Conservation (phyloP, 306 rosid genomes). For the Lathyrus aphaca region DNA sequence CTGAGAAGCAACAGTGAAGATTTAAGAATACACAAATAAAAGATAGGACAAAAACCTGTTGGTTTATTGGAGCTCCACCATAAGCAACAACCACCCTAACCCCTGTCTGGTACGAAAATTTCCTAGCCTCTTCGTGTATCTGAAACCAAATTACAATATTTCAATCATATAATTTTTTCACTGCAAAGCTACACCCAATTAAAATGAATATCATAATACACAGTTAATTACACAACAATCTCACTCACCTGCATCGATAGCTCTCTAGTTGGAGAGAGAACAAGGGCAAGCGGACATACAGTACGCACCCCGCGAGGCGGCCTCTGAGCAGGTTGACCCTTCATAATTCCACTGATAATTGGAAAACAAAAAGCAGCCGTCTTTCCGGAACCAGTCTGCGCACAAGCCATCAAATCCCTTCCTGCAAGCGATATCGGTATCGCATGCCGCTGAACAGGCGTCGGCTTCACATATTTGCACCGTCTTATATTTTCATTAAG, state of each 20-base stretch:
- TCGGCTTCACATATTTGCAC: slow-evolving; percentile 85
- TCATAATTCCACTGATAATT: slow-evolving; percentile 85
- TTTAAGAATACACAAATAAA: background rate
- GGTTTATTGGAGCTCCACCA: slow-evolving; percentile 90
- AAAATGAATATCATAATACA: background rate
- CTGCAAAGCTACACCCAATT: slow-evolving; percentile 19
- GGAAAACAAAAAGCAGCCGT: slow-evolving; percentile 96
- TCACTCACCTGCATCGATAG: slow-evolving; percentile 86
- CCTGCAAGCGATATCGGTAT: slow-evolving; percentile 84
- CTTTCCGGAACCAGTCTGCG: slow-evolving; percentile 93
- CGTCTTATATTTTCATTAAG: slow-evolving; percentile 73
- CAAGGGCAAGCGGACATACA: slow-evolving; percentile 82
- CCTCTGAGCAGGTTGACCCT: slow-evolving; percentile 62
- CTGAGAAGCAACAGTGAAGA: background rate
- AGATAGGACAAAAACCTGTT: slow-evolving; percentile 56
- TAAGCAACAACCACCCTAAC: slow-evolving; percentile 94
- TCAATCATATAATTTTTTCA: background rate
- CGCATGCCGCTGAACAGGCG: slow-evolving; percentile 87
- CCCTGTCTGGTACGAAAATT: slow-evolving; percentile 76
- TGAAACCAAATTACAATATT: slow-evolving; percentile 47
- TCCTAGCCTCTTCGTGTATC: slow-evolving; percentile 81
- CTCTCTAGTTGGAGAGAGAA: slow-evolving; percentile 94
- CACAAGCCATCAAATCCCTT: slow-evolving; percentile 91
- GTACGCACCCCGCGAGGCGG: slow-evolving; percentile 78
- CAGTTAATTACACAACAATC: slow-evolving; percentile 34